Evolutionary conservation across 768 basidiomycete genomes (phyloP), one percentile per base, ranked within the genome.

Genomic region (Suillus subluteus): DNA sequence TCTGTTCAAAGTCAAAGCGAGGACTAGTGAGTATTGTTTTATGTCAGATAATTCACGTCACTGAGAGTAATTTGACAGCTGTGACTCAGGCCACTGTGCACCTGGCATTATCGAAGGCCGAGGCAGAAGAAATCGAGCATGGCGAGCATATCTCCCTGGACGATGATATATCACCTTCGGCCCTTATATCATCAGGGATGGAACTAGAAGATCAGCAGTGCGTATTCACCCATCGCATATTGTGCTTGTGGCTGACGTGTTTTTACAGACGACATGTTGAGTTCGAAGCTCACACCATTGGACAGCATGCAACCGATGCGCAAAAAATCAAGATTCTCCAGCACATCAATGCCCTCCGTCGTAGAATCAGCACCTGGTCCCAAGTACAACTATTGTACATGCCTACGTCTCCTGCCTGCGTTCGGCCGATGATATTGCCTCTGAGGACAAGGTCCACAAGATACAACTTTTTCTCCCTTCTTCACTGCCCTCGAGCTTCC

Each of bases 131-230:
- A 1, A 23, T 74, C 7, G n/a, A 61, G 16, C 38, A 15, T 54
- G 13, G 62, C 44, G 3, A 44, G 30, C 41, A 58, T 1, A 0
- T 11, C 58, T n/a, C 40, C n/a, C 59, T 62, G 11, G 32, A 62
- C 4, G 9, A 70, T 37, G 66, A 67, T 38, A 40, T 69, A 32
- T 38, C 71, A 0, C 74, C 77, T 7, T 73, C 71, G 35, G 56
- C 69, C 30, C 68, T 82, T 16, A 70, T 81, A 48, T 66, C 66
- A 0, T 69, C 70, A 40, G 79, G 75, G 6, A 58, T 81, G 2
- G 75, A 80, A 37, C 37, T 81, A 11, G 78, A 82, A 64, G 76
- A 78, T 15, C 68, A 66, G 38, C 78, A 80, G 79, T 80, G 65
- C 30, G 78, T 74, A 37, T 62, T 44, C 43, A 43, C 18, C 6